These are phyloP conservation scores for Hapsidospora chrysogenum DNA, from an alignment of 495 filamentous ascomycete species.

Conservation along the genomic window DNA sequence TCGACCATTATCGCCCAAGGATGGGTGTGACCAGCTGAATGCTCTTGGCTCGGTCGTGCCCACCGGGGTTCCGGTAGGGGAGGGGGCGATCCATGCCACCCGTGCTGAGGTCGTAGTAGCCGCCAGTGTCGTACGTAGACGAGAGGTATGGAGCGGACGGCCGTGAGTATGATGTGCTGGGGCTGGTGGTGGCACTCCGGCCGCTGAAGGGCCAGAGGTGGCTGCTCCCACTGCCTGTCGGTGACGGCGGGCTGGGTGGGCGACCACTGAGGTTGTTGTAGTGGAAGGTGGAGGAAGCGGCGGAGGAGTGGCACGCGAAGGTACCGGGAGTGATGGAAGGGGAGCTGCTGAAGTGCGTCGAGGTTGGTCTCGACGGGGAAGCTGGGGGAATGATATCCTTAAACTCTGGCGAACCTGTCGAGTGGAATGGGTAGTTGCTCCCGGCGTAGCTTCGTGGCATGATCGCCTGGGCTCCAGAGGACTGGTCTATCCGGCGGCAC, in stretches of 20 bases:
- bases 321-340: conserved; percentile 21
- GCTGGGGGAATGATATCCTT: conserved; percentile 32
- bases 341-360: conserved; percentile 16
- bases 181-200: conserved; percentile 25
- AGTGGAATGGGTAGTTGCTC: conserved; percentile 17
- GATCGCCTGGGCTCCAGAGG: conserved; percentile 11
- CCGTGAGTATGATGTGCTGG: conserved; percentile 26
- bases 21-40: conserved; percentile 34
- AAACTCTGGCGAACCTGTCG: conserved; percentile 15
- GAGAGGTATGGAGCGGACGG: conserved; percentile 17
- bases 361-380: conserved; percentile 28
- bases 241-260: conserved; percentile 29
- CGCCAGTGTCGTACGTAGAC: conserved; percentile 27
- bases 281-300: conserved; percentile 26
- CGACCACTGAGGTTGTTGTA: conserved; percentile 15
- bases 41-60: conserved; percentile 27
- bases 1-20: conserved; percentile 19
- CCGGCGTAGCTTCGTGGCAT: conserved; percentile 8
- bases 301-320: conserved; percentile 16
- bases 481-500: conserved; percentile 29
- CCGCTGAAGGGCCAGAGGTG: conserved; percentile 25
- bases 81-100: conserved; percentile 23
- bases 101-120: conserved; percentile 14
- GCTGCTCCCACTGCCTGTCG: conserved; percentile 12
- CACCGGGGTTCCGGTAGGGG: conserved; percentile 21